Evolutionary conservation across 2,329 filamentous ascomycete species (phyloP).

Genomic region (Fusarium decemcellulare): DNA sequence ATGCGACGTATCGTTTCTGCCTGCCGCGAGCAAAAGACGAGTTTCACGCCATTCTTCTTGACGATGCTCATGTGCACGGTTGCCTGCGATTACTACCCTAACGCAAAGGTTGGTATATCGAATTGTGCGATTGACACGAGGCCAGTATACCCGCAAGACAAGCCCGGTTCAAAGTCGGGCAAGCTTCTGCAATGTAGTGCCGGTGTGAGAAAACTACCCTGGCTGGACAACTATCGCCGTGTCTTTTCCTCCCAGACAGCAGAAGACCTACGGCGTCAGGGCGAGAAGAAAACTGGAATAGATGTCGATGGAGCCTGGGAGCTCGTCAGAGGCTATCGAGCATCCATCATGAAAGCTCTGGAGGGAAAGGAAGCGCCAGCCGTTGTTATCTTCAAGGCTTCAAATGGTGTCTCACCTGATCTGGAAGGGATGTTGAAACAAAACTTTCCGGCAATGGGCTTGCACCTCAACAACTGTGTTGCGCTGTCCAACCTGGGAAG

Average conservation of each 20-base stretch:
- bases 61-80: slow-evolving; percentile 29
- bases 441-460: slow-evolving; percentile 19
- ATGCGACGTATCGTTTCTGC: slow-evolving; percentile 25
- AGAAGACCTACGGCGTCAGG: no score
- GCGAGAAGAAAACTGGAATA: background rate
- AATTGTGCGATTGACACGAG: slow-evolving; percentile 31
- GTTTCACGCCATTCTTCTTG: slow-evolving; percentile 42
- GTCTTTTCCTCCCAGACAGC: background rate
- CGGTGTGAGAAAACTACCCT: slow-evolving; percentile 5
- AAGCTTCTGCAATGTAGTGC: slow-evolving; percentile 15
- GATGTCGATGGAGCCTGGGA: slow-evolving; percentile 15
- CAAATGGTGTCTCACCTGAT: slow-evolving; percentile 17
- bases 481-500: slow-evolving; percentile 25
- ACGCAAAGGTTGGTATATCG: slow-evolving; percentile 36
- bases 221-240: slow-evolving; percentile 13
- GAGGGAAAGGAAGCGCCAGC: background rate
- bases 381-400: slow-evolving; percentile 7
- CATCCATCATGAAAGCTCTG: background rate
- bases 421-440: slow-evolving; percentile 16
- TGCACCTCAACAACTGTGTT: slow-evolving; percentile 24
- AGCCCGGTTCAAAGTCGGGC: background rate
- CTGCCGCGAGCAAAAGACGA: slow-evolving; percentile 38
- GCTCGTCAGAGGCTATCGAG: slow-evolving; percentile 17
- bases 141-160: background rate
- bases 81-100: slow-evolving; percentile 38